Evolutionary conservation across 2,329 filamentous ascomycete genomes (phyloP).

Genomic region (Neopestalotiopsis rosae): DNA sequence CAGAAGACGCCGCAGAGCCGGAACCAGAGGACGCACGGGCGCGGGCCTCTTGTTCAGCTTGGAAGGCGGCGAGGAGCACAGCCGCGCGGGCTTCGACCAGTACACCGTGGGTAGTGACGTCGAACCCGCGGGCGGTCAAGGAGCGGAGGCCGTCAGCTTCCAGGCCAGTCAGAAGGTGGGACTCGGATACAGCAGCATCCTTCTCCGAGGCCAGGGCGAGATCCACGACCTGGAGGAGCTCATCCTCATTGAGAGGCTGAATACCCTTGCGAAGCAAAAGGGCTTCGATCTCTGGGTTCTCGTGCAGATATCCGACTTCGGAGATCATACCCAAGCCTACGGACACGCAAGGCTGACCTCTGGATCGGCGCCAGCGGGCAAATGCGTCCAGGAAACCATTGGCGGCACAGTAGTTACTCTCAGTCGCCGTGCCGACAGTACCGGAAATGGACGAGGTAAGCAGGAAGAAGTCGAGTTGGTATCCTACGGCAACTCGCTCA

Average conservation of each 20-base stretch:
- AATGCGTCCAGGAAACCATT: constrained; percentile 44
- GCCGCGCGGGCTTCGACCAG: constrained; percentile 22
- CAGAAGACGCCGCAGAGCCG: background rate
- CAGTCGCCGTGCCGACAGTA: constrained; percentile 34
- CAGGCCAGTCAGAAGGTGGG: constrained; percentile 22
- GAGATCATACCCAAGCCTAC: constrained; percentile 39
- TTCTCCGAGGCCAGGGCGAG: background rate
- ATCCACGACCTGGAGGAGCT: constrained; percentile 32
- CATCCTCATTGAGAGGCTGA: constrained; percentile 28
- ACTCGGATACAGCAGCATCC: too few species aligned
- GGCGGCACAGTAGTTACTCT: constrained; percentile 43
- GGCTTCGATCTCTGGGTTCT: constrained; percentile 32
- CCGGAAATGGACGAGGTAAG: constrained; percentile 34
- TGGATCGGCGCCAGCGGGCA: constrained; percentile 29
- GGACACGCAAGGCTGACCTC: constrained; percentile 31
- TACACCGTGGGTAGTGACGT: constrained; percentile 19
- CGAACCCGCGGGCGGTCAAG: constrained; percentile 21
- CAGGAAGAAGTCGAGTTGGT: constrained; percentile 38
- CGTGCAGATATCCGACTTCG: constrained; percentile 39
- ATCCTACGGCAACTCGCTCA: background rate
- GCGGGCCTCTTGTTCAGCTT: constrained; percentile 9
- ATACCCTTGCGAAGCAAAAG: constrained; percentile 26
- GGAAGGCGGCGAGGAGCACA: constrained; percentile 14
- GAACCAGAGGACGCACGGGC: background rate
- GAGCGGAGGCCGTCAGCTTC: constrained; percentile 21